Evolutionary conservation across 2,329 filamentous ascomycete species (phyloP), one percentile per base, ranked within the genome.

Genomic region (Pseudogymnoascus sp.): DNA sequence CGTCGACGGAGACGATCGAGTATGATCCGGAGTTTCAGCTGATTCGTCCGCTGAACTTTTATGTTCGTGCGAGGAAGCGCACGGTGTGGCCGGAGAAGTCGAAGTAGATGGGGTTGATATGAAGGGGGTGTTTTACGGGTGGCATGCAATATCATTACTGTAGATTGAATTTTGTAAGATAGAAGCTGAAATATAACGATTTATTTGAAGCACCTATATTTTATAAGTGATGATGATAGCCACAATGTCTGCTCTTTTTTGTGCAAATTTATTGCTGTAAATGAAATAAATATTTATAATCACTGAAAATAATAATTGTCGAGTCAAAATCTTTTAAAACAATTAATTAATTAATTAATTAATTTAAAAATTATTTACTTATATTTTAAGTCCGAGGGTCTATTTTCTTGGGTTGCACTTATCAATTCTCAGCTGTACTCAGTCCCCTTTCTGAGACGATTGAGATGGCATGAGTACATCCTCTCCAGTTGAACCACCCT

Each of bases 21-120:
- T 78, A 77, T 53, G 75, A 77, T 66, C 76, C 75, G 2, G 69
- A 70, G 66, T 77, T 77, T 65, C 74, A 77, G 67, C 67, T 77
- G 9, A 72, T 77, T 59, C 66, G 75, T n/a, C 75, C 75, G 1
- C 68, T 71, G 17, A 77, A 77, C 65, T 65, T 77, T 37, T 77
- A 73, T 53, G 65, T 70, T 4, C 61, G 63, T 19, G 64, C 67
- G 2, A 65, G 65, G 63, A 70, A 59, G 63, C 63, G 68, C 17
- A 68, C 64, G 7, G 63, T n/a, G 5, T 69, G 67, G 65, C 67
- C 67, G 11, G 61, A 63, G 53, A 56, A 56, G 19, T 56, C 50
- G 26, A 56, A 56, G 19, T 56, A 56, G 50, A 19, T 6, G 9
- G 86, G 70, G 84, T 31, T 44, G 10, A 44, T 31, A 29, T 9